These are phyloP conservation scores for Halophytophthora batemanensis DNA, from an alignment of 352 stramenopile genomes.

Conservation along the genomic window DNA sequence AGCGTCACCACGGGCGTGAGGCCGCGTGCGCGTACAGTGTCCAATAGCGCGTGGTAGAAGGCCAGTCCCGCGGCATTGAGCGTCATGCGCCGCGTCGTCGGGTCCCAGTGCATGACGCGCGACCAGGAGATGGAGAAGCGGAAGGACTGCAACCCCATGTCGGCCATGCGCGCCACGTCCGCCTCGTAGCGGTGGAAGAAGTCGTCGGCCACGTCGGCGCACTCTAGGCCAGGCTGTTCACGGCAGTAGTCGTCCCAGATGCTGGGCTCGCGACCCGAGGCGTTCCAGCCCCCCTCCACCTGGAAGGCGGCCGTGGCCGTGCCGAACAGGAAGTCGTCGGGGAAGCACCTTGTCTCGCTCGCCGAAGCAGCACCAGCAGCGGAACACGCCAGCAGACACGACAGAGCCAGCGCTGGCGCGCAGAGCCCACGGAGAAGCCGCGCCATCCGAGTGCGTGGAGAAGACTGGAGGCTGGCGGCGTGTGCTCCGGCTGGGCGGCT, in stretches of 20 bases:
- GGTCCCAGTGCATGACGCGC: conserved; percentile 29
- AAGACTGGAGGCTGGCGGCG: too few species aligned
- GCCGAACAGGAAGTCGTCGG: conserved; percentile 30
- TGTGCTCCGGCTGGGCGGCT: too few species aligned
- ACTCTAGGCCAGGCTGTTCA: conserved; percentile 46
- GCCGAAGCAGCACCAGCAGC: conserved; percentile 52
- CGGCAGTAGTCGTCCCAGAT: conserved; percentile 28
- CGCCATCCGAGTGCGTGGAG: too few species aligned
- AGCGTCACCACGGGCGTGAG: conserved; percentile 92
- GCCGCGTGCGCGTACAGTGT: conserved; percentile 58
- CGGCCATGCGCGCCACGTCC: conserved; percentile 86
- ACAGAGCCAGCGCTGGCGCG: background rate
- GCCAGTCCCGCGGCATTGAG: conserved; percentile 20
- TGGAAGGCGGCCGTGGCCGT: conserved; percentile 18
- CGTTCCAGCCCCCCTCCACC: conserved; percentile 21
- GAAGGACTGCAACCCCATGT: conserved; percentile 87
- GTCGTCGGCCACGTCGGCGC: conserved; percentile 84
- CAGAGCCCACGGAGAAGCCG: too few species aligned
- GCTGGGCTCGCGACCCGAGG: conserved; percentile 16
- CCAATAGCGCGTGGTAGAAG: conserved; percentile 84
- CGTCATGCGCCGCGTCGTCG: conserved; percentile 12
- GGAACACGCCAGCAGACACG: background rate
- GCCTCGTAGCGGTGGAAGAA: conserved; percentile 81
- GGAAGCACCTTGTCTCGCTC: conserved; percentile 50
- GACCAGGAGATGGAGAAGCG: conserved; percentile 48